Evolutionary conservation across 2,329 filamentous ascomycete genomes (phyloP), one percentile per base, ranked within the genome.

Genomic region (Ophiostoma ips): DNA sequence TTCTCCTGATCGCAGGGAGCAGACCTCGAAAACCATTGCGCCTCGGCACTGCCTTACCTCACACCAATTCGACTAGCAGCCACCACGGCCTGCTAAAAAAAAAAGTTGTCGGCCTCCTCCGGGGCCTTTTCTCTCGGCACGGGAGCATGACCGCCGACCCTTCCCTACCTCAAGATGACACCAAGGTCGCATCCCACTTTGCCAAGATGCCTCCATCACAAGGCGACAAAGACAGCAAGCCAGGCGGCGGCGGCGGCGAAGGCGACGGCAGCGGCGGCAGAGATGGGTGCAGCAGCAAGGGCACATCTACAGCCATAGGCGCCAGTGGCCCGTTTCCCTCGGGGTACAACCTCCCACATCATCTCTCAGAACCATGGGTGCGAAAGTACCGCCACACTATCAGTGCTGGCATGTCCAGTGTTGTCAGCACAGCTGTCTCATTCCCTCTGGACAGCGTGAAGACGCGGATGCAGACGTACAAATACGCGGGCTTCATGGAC

Each of bases 371-470:
- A 55, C 65, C 65, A 58, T 83, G 82, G 70, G 71, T 83, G 60
- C 88, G 87, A 68, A 76, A 75, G 57, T 90, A 92, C 66, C 77
- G 84, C 56, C 89, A 83, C 46, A 84, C 90, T 67, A 79, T 92
- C 57, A 79, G 85, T 54, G 86, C 87, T 41, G 84, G 81, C 65
- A 72, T 79, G 36, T 84, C 83, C 62, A 89, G 83, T 64, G 73
- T 89, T 56, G 72, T 90, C 51, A 87, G 84, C 35, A 92, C 86
- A 38, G 75, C 87, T 61, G 73, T 76, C 56, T 83, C 86, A n/a
- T 94, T 90, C 62, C 87, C 87, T 19, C 77, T 94, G 58, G 87
- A 94, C 64, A 90, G 87, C 59, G 83, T 90, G 63, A 94, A 94
- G 71, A 89, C 84, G 50, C 84, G 87, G 61, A 87, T 92, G 79